Percentiles rank a stretch among this genome's conserved stretches.
Conservation (phyloP, 2,329 filamentous ascomycete genomes). For the Elsinoe fawcettii region DNA sequence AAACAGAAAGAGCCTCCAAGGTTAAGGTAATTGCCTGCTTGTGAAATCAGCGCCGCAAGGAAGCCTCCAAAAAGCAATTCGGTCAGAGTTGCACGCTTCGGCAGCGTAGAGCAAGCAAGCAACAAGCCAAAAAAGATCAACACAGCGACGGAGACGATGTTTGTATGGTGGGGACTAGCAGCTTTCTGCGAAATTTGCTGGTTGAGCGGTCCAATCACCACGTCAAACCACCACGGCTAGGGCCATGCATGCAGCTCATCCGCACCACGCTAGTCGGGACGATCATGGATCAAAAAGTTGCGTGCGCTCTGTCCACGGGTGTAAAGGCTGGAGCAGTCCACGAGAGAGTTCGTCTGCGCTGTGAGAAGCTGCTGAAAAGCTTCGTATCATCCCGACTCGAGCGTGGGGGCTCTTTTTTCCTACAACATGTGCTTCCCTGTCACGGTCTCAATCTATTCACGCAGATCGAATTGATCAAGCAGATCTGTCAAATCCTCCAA, state of each 20-base stretch:
- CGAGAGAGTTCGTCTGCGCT: neutral
- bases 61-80: neutral
- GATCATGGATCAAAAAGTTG: conserved; percentile 12
- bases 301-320: neutral
- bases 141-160: conserved; percentile 3
- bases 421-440: neutral
- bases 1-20: neutral
- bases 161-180: conserved; percentile 14
- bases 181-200: conserved; percentile 8
- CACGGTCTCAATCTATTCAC: neutral
- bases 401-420: conserved; percentile 1
- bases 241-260: conserved; percentile 9
- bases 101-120: neutral
- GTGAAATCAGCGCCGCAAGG: neutral
- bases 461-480: neutral
- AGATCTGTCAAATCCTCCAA: conserved; percentile 3
- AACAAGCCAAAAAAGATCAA: neutral
- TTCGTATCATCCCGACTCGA: conserved; percentile 3
- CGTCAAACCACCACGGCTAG: neutral
- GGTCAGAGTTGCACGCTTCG: neutral
- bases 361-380: neutral
- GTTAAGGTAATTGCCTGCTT: too few relatives aligned
- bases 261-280: conserved; percentile 5
- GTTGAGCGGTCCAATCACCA: conserved; percentile 2
- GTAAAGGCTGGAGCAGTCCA: neutral